Base-by-base conservation (phyloP, 805 yeast species). In the Hanseniaspora singularis region DNA sequence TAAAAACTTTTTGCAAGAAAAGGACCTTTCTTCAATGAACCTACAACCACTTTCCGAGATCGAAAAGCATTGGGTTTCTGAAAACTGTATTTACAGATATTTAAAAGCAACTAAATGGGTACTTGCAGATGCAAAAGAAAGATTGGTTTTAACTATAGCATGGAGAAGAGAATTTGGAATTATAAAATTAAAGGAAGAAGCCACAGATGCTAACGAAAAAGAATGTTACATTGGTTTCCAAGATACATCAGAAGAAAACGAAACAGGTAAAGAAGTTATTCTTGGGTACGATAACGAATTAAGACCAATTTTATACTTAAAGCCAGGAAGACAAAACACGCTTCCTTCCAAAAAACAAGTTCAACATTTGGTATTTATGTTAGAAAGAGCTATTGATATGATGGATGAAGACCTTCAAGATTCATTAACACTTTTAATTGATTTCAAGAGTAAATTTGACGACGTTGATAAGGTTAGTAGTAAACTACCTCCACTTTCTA, bases 101-200 rank as follows among this genome's bases (percentile, higher is more conserved):
- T 66, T 89, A 47, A 73, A 96, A 48, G 99, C 98, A 20, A 82
- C 96, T 20, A 89, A 86, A 61, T 92, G 98, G 98, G 70, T 73
- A 26, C 71, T 70, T 1, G 63, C 70, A 24, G 84, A 80, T 11
- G 83, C 94, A 33, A 79, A 78, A 41, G 72, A 72, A 47, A 74
- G 98, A 57, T 69, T 92, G 10, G 81, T 77, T 53, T 74, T 76
- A 19, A 80, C 97, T 0, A 54, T 92, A 18, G 79, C 84, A 3
- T 92, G 98, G 98, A 77, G 98, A 67, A 77, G 96, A 55, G 89
- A 83, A 54, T 88, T 87, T 59, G 96, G 96, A 20, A 79, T 82
- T 30, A 62, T 70, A 34, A 51, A 57, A 20, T 36, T 62, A 54
- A 72, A 62, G 19, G 75, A 69, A 51, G 78, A 70, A 48, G 54